Base-by-base conservation (phyloP, 2,329 filamentous ascomycete genomes). In the Colletotrichum australisinense region DNA sequence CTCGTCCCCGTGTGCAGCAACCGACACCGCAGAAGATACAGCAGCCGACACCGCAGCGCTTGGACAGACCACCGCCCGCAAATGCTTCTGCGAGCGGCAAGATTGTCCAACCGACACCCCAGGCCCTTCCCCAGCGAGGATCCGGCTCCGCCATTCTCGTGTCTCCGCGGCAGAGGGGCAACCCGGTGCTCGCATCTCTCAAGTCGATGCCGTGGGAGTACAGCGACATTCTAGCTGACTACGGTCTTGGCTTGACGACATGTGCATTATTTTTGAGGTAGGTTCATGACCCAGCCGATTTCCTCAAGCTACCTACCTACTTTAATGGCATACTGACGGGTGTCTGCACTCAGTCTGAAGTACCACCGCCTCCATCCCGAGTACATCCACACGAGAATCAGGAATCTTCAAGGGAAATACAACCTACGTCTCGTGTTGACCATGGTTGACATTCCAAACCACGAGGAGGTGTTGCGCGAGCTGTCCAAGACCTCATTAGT, bases 291-390 rank as follows among this genome's bases (percentile, higher is more conserved):
- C 19, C 19, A 19, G 14, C 4, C 19, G 24, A 11, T 26, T 30
- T 4, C 14, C 30, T 16, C 38, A 19, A 12, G 14, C 32, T 35
- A 35, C 11, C 32, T 35, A 12, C 49, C 38, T 16, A 42, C 38
- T 5, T 42, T 16, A 5, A 6, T 38, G 16, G 16, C 38, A 53
- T 46, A 14, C 59, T 67, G 19, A 72, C 26, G 12, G 2, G 12
- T 49, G 35, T 24, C 5, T 9, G 24, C 28, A 6, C 26, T 9
- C 69, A 88, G 94, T 60, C 89, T 99, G 67, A 99, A 98, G 83
- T 99, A 99, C 83, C 97, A 99, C 83, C 94, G 96, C 32, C 88
- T 99, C 65, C 97, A 99, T 80, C 97, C 97, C 1, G 97, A 99
- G 83, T 99, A 99, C 86, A 95, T 99, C 78, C 98, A 98, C 85